Evolutionary conservation across 176 grass and related monocot species (phyloP).

Genomic region (Cenchrus fungigraminus): DNA sequence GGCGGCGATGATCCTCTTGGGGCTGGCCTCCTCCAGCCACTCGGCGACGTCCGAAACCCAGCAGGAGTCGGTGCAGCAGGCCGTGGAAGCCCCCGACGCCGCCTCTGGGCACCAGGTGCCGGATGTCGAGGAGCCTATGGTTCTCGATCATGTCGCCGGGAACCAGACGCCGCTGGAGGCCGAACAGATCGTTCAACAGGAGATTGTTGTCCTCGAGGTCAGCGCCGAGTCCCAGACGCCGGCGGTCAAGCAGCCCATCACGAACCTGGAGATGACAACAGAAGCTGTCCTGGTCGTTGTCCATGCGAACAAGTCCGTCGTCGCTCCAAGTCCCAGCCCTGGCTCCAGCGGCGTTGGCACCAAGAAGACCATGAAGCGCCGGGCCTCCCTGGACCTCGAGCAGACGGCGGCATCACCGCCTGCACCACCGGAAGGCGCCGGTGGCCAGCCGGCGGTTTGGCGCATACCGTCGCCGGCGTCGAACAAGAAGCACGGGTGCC

Average conservation of each 20-base stretch:
- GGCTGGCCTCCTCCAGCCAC: conserved; percentile 3
- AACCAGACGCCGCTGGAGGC: background rate
- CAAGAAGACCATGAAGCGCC: conserved; percentile 25
- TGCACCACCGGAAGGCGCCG: background rate
- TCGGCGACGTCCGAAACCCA: background rate
- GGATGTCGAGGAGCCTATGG: background rate
- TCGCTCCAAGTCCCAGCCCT: background rate
- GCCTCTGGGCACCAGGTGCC: background rate
- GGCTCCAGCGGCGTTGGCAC: background rate
- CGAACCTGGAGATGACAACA: conserved; percentile 4
- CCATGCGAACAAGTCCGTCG: background rate
- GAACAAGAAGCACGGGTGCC: conserved; percentile 34
- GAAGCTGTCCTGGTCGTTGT: background rate
- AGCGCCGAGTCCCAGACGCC: background rate
- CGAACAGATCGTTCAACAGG: conserved; percentile 1
- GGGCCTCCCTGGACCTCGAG: background rate
- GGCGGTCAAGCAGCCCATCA: background rate
- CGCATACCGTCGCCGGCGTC: conserved; percentile 48
- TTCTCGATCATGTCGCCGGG: background rate
- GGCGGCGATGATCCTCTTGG: conserved; percentile 43
- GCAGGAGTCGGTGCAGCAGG: background rate
- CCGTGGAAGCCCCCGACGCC: background rate
- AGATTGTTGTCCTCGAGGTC: conserved; percentile 14
- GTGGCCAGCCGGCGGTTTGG: background rate
- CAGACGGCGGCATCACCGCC: background rate